Conservation (phyloP, 371 early-diverging fungal genomes). For the Mucor circinelloides region DNA sequence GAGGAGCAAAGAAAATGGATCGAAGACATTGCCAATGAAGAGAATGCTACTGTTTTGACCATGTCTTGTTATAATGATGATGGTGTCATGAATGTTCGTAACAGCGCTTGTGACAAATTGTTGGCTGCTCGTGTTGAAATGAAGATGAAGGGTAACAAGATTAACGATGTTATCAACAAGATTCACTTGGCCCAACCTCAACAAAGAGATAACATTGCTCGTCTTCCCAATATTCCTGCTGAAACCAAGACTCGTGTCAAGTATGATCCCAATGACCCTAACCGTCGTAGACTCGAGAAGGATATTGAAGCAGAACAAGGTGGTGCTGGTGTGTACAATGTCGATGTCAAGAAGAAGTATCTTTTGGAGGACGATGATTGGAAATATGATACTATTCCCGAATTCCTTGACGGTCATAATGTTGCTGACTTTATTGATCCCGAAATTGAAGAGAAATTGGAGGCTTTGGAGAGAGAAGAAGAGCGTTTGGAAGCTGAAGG, state of each 20-base stretch:
- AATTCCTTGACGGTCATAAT: conserved; percentile 99
- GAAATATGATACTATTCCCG: conserved; percentile 99
- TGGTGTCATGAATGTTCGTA: conserved; percentile 96
- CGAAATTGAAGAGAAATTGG: conserved; percentile 95
- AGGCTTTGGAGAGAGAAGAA: conserved; percentile 96
- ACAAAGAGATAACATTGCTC: conserved; percentile 82
- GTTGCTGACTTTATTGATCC: conserved; percentile 99
- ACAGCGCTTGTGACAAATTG: conserved; percentile 92
- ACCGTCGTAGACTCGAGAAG: conserved; percentile 80
- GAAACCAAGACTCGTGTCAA: conserved; percentile 68
- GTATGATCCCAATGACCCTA: conserved; percentile 84
- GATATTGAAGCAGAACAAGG: conserved; percentile 92
- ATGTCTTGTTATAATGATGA: conserved; percentile 92
- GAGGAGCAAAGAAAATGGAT: conserved; percentile 76
- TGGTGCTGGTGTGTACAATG: conserved; percentile 96
- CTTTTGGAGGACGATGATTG: conserved; percentile 85
- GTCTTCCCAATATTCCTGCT: conserved; percentile 88
- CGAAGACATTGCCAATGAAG: conserved; percentile 72
- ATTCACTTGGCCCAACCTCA: conserved; percentile 91
- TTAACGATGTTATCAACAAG: conserved; percentile 92
- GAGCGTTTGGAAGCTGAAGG: conserved; percentile 92
- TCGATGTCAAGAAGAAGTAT: conserved; percentile 92
- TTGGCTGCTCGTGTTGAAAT: conserved; percentile 92
- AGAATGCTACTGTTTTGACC: conserved; percentile 77
- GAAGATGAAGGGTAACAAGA: conserved; percentile 92